Base-by-base conservation (phyloP, 2,329 filamentous ascomycete species). In the Triangularia setosa region DNA sequence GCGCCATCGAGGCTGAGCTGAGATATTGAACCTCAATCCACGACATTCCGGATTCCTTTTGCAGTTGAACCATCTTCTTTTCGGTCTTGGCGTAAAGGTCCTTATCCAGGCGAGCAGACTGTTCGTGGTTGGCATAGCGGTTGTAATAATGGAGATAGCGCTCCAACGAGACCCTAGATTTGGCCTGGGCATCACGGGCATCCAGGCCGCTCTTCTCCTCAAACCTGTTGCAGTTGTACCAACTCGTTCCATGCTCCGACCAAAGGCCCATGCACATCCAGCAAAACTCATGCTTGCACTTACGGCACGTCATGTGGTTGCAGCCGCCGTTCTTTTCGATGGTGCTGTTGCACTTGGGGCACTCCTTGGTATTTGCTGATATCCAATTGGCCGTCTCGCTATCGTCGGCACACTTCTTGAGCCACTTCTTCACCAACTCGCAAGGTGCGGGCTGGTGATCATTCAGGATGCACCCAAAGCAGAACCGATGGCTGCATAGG, bases 221-320 rank as follows among this genome's bases (percentile, higher is more conserved):
- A 72, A 90, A 99, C 8, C 95, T 85, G 75, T 97, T 99, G 84
- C 95, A 99, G 77, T 97, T 99, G 82, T 99, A 99, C 95, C 95
- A 99, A 78, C 92, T 97, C 3, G 94, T 99, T 68, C 95, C 95
- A 75, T 99, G 95, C 78, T 99, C 95, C 0, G 93, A 96, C 95
- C 95, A 99, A 0, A 97, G 82, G 0, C 95, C 95, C 95, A 99
- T 99, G 74, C 95, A 99, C 91, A 99, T 98, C 95, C 95, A 99
- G 79, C 95, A 99, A 74, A 99, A 97, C 74, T 97, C 93, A 74
- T 97, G 89, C 73, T 93, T 92, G 80, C 93, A 97, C 77, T 97
- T 97, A 63, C 93, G 84, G 75, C 93, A 97, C 0, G 93, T 97
- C 93, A 97, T 97, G 77, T 97, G 93, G 79, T 97, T 97, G 80